Percentiles rank a stretch among this genome's conserved stretches.
Evolutionary conservation across 2,329 filamentous ascomycete species (phyloP).

Genomic region (Fusarium verrucosum): DNA sequence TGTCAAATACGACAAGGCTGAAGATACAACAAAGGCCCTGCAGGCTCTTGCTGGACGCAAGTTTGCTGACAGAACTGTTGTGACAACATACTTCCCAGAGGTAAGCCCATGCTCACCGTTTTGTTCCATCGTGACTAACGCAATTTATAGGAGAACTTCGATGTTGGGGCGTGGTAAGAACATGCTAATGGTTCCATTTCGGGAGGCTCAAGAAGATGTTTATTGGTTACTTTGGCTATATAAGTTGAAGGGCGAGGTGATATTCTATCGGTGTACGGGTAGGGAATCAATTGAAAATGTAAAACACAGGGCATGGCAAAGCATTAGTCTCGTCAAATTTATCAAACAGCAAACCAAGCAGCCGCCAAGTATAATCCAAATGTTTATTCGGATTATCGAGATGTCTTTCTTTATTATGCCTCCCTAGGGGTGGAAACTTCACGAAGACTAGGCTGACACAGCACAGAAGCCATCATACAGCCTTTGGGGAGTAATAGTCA

Average conservation of each 20-base stretch:
- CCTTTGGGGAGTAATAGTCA: background rate
- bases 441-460: background rate
- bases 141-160: constrained; percentile 83
- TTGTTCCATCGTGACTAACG: constrained; percentile 45
- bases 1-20: constrained; percentile 86
- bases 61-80: constrained; percentile 95
- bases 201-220: constrained; percentile 3
- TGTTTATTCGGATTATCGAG: background rate
- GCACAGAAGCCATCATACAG: background rate
- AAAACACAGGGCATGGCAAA: constrained; percentile 42
- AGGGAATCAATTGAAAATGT: constrained; percentile 43
- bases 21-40: constrained; percentile 84
- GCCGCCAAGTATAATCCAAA: background rate
- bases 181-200: constrained; percentile 20
- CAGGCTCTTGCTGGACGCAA: constrained; percentile 92
- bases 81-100: constrained; percentile 96
- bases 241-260: constrained; percentile 24
- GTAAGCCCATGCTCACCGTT: constrained; percentile 55
- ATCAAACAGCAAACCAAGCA: background rate
- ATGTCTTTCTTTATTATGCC: background rate
- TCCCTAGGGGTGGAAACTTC: background rate
- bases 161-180: constrained; percentile 83
- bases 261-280: constrained; percentile 38
- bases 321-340: constrained; percentile 28
- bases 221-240: constrained; percentile 30